Conservation (phyloP, 257 asterid genomes). For the Cordia subcordata region DNA sequence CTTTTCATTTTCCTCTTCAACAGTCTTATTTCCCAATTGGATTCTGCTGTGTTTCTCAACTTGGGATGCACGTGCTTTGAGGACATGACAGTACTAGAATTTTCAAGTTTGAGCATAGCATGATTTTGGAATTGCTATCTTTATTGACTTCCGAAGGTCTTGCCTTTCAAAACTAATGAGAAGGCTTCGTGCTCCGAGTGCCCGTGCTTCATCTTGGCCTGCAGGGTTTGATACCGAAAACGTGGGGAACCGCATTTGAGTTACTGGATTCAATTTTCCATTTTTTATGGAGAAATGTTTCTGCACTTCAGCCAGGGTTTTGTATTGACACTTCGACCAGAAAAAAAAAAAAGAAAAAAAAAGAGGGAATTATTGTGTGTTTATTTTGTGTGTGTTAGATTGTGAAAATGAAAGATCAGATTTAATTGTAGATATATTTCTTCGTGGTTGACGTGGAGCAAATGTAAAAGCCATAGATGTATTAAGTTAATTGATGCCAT, state of each 20-base stretch:
- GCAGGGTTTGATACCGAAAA: not conserved
- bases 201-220: no score
- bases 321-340: no score
- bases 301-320: no score
- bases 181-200: not conserved
- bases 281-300: no score
- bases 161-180: not conserved
- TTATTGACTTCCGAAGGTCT: not conserved
- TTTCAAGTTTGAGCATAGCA: not conserved
- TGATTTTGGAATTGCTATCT: not conserved
- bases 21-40: no score
- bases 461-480: not conserved
- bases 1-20: no score
- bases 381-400: not conserved
- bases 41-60: no score
- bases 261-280: no score
- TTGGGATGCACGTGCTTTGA: no score
- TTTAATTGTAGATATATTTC: no score
- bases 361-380: not conserved
- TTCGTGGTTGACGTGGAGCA: not conserved
- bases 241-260: no score
- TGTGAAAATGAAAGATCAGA: not conserved
- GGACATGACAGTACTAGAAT: not conserved
- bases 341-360: not conserved
- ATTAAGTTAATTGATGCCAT: no score